Evolutionary conservation across 305 asterid species (phyloP).

Genomic region (Fraxinus sp.): DNA sequence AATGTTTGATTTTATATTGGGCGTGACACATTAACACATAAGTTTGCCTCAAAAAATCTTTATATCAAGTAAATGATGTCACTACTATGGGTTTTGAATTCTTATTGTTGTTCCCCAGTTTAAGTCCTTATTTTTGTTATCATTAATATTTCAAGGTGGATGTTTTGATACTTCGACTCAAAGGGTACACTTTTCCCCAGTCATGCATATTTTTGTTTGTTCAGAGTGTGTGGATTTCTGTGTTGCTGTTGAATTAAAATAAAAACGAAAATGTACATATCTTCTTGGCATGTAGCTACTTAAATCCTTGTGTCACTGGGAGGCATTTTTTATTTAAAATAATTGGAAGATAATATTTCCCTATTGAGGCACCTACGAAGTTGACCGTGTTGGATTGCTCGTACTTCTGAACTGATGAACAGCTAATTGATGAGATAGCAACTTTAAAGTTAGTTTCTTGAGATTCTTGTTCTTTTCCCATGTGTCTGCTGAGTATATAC

Average conservation of each 20-base stretch:
- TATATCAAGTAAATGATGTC: not conserved
- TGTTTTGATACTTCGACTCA: not conserved
- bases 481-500: not conserved
- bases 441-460: not conserved
- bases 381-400: not conserved
- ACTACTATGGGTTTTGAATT: not conserved
- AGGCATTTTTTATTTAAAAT: not conserved
- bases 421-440: not conserved
- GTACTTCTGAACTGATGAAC: not conserved
- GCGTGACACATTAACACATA: not conserved
- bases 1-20: slow-evolving; percentile 2
- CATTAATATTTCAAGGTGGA: not conserved
- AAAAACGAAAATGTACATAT: not conserved
- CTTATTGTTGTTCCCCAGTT: not conserved
- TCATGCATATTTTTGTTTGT: not conserved
- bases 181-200: not conserved
- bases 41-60: slow-evolving; percentile 7
- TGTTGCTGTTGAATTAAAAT: not conserved
- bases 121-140: not conserved
- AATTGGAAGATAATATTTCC: not conserved
- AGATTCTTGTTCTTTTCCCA: not conserved
- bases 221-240: not conserved
- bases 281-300: not conserved
- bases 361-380: not conserved
- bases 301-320: not conserved